Base-by-base conservation (phyloP, 2,329 filamentous ascomycete genomes). In the Alternaria dauci region DNA sequence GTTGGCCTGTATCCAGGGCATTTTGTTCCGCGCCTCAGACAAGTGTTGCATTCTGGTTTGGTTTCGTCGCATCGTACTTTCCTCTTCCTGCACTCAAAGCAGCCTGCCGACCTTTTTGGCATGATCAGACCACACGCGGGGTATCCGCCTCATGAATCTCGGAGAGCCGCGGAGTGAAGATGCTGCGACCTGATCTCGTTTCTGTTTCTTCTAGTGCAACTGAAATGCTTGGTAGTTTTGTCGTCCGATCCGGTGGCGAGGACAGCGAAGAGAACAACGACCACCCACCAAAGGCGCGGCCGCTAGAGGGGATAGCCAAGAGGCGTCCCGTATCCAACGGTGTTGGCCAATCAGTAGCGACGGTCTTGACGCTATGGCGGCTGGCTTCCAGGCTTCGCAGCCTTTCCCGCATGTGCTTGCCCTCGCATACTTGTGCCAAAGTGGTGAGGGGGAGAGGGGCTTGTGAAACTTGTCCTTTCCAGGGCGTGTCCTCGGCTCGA, bases 1-100 rank as follows among this genome's bases (percentile, higher is more conserved):
- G 74, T 63, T 2, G 76, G 76, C 46, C 76, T 66, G 55, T 77
- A 78, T 36, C 76, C 76, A 51, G 73, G 76, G 46, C 76, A 78
- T 66, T 75, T 76, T 12, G 71, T 75, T 43, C 76, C 75, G 23
- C 76, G 68, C 46, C 74, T 69, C 50, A 76, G 32, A 53, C 76
- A 78, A 6, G 64, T 76, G 42, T 70, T 74, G 61, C 76, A 78
- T 58, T 78, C 76, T 34, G 76, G 76, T 52, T 71, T 75, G 34
- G 70, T 60, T 55, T 77, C 76, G 55, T 78, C 76, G 61, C 76
- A 78, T 44, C 76, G 69, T 28, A 78, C 76, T 55, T 78, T 78
- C 32, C 76, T 72, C 66, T 74, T 73, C 64, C 76, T 73, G 62
- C 76, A 78, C 60, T 74, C 71, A 59, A 78, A 78, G 65, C 76